Evolutionary conservation across 2,329 filamentous ascomycete genomes (phyloP).

Genomic region (Xylaria hypoxylon): DNA sequence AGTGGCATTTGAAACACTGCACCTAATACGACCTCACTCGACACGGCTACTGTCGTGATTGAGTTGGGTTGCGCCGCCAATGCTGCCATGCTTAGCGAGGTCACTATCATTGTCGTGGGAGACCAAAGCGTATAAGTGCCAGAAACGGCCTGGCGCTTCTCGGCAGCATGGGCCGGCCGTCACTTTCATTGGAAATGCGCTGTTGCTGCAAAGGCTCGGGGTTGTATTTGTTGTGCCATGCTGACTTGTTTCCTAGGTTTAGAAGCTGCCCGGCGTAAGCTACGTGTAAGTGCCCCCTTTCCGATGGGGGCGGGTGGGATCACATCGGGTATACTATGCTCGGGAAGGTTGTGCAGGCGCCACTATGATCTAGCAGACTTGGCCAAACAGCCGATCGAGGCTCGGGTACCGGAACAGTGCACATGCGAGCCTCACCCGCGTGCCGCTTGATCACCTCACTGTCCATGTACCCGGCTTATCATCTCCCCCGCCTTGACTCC

Average conservation of each 20-base stretch:
- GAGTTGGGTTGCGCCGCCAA: conserved; percentile 31
- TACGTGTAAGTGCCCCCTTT: conserved; percentile 47
- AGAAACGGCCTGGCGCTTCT: conserved; percentile 30
- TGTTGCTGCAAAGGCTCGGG: conserved; percentile 30
- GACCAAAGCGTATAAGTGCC: conserved; percentile 22
- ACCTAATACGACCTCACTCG: conserved; percentile 37
- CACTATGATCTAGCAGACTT: conserved; percentile 47
- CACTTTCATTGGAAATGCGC: conserved; percentile 27
- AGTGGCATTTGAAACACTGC: conserved; percentile 27
- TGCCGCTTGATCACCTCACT: conserved; percentile 31
- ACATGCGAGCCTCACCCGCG: conserved; percentile 39
- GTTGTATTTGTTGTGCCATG: conserved; percentile 36
- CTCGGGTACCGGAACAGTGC: conserved; percentile 41
- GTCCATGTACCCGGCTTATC: conserved; percentile 27
- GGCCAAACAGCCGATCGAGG: conserved; percentile 44
- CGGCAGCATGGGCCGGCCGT: conserved; percentile 23
- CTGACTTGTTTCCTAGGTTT: conserved; percentile 36
- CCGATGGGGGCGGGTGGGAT: conserved; percentile 48
- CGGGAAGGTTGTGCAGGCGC: conserved; percentile 50
- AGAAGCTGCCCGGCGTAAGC: conserved; percentile 37
- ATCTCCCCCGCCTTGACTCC: conserved; percentile 17
- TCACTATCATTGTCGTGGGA: conserved; percentile 20
- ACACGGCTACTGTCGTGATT: conserved; percentile 43
- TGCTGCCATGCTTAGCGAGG: conserved; percentile 25
- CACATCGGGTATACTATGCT: conserved; percentile 39